Conservation (phyloP, 2,329 filamentous ascomycete genomes). For the Aspergillus bombycis region DNA sequence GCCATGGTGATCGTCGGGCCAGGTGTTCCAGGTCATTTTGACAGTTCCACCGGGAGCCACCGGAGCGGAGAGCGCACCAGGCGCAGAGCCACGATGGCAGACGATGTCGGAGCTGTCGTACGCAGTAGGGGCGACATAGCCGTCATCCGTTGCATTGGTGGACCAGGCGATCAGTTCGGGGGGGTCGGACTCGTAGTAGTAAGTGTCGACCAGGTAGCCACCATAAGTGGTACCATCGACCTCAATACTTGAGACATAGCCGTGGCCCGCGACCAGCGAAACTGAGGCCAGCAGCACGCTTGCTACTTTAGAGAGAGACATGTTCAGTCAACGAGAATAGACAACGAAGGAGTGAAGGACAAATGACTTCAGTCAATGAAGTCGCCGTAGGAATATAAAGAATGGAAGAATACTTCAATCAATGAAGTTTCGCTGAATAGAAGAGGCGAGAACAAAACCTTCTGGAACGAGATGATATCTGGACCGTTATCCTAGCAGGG, state of each 20-base stretch:
- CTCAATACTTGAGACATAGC: slow-evolving; percentile 23
- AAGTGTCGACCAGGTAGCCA: slow-evolving; percentile 33
- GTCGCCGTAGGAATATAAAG: not conserved
- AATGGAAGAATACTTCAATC: not conserved
- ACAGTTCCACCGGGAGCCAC: slow-evolving; percentile 62
- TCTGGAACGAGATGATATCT: not conserved
- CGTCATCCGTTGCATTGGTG: slow-evolving; percentile 53
- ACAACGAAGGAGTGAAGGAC: not conserved
- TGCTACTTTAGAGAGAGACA: not conserved
- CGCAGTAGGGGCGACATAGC: slow-evolving; percentile 51
- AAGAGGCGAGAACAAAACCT: not conserved
- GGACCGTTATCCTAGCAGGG: not conserved
- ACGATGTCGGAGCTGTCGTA: slow-evolving; percentile 54
- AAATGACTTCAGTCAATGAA: not conserved
- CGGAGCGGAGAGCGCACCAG: slow-evolving; percentile 53
- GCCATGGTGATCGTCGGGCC: slow-evolving; percentile 64
- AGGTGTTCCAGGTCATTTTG: slow-evolving; percentile 63
- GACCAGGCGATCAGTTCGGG: slow-evolving; percentile 57
- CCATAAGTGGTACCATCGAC: slow-evolving; percentile 24
- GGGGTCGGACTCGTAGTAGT: slow-evolving; percentile 34
- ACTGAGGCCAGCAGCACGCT: not conserved
- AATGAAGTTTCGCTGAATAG: not conserved
- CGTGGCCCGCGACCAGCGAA: slow-evolving; percentile 12
- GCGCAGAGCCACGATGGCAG: slow-evolving; percentile 61
- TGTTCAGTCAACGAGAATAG: not conserved